These are phyloP conservation scores for Rhodamnia argentea DNA, from an alignment of 345 rosid species.

Conservation along the genomic window DNA sequence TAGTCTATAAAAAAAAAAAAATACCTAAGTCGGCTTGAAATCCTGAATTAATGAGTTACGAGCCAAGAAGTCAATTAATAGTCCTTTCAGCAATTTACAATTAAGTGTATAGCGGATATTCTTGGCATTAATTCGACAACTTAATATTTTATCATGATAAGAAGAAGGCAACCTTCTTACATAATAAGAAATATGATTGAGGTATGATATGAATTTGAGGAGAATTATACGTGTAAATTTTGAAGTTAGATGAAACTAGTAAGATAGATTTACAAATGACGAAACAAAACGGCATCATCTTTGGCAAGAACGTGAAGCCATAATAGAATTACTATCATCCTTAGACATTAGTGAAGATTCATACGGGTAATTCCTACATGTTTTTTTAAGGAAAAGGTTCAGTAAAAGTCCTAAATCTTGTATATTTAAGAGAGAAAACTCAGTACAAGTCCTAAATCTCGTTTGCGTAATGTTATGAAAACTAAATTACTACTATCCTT, in stretches of 20 bases:
- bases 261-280: neutral
- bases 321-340: neutral
- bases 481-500: neutral
- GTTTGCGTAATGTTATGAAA: neutral
- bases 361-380: neutral
- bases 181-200: too few relatives aligned
- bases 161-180: too few relatives aligned
- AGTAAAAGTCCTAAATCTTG: neutral
- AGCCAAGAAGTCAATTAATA: neutral
- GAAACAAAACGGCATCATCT: neutral
- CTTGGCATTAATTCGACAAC: neutral
- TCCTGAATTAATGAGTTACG: neutral
- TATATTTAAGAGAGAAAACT: neutral
- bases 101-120: neutral
- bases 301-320: neutral
- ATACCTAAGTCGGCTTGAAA: neutral
- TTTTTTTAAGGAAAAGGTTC: neutral
- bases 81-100: neutral
- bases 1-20: neutral
- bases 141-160: too few relatives aligned
- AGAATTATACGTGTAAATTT: too few relatives aligned
- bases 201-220: neutral
- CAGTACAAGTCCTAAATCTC: neutral
- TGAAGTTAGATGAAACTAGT: too few relatives aligned
- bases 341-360: neutral